Evolutionary conservation across 257 asterid genomes (phyloP).

Genomic region (Petunia secreta): DNA sequence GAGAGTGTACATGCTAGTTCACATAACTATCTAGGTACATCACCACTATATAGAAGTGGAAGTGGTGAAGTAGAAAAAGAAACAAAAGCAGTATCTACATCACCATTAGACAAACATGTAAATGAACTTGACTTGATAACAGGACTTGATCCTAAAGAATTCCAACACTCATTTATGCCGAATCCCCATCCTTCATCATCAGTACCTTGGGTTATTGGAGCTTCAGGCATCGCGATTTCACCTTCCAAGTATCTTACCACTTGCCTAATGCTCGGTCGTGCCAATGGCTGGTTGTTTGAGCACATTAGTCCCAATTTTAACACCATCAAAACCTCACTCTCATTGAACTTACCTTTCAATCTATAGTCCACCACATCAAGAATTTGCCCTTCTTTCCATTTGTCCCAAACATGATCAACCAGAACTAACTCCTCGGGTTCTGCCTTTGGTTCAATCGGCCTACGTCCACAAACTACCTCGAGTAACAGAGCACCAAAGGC

Average conservation of each 20-base stretch:
- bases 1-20: neutral
- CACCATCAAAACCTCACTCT: conserved; percentile 26
- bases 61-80: conserved; percentile 20
- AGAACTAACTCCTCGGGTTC: conserved; percentile 23
- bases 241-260: conserved; percentile 24
- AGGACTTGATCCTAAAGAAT: neutral
- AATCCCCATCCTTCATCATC: conserved; percentile 11
- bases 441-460: conserved; percentile 32
- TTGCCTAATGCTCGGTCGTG: conserved; percentile 23
- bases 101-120: conserved; percentile 22
- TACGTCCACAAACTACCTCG: conserved; percentile 35
- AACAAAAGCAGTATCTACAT: neutral
- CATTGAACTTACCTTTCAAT: conserved; percentile 12
- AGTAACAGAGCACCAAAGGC: conserved; percentile 32
- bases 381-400: conserved; percentile 21
- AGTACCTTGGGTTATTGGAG: neutral
- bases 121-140: conserved; percentile 18
- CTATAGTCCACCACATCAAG: conserved; percentile 25
- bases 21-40: neutral
- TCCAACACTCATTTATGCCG: neutral
- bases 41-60: conserved; percentile 25
- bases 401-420: conserved; percentile 24
- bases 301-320: conserved; percentile 29
- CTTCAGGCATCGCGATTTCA: conserved; percentile 20
- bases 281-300: conserved; percentile 26